Evolutionary conservation across 345 rosid genomes (phyloP), one percentile per base, ranked within the genome.

Genomic region (Pelargonium nanum): DNA sequence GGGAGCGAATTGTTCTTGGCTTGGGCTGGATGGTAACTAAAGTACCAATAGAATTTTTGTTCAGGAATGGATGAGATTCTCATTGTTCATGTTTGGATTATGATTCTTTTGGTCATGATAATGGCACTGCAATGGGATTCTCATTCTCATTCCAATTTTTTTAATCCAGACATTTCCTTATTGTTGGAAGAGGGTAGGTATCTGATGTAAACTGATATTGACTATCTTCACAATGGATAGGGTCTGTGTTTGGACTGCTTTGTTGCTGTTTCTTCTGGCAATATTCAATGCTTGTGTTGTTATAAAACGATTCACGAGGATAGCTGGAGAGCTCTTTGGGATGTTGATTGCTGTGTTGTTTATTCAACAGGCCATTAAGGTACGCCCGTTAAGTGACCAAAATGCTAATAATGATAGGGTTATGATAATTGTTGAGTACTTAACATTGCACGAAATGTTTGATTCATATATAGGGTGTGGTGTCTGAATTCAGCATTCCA

Each of bases 211-310:
- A 40, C 15, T 40, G 15, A 17, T 62, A 9, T 55, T 65, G 62
- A 26, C 32, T 73, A 28, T 19, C 0, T n/a, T 53, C 19, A 57
- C 8, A 9, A 51, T 62, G 55, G 74, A 55, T 79, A 86, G 98
- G 98, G 87, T 88, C 16, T 88, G 98, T 65, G 86, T 82, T 6
- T 91, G 98, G 95, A 88, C 98, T 61, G 80, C 96, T 54, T 65
- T 88, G 59, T 65, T 86, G 74, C 84, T 91, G 44, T 73, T 86
- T 57, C 69, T 85, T 28, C 81, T 86, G 26, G 91, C 93, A 17
- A 62, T 85, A 23, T 60, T 86, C 66, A 81, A 78, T 30, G 89
- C 83, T 22, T 81, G 87, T 62, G 70, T 69, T 64, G 63, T 88
- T 52, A 85, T 91, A 67, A 88, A 82, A 56, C 77, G 85, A 62